Evolutionary conservation across 495 filamentous ascomycete genomes (phyloP).

Genomic region (Penicillium parvum): DNA sequence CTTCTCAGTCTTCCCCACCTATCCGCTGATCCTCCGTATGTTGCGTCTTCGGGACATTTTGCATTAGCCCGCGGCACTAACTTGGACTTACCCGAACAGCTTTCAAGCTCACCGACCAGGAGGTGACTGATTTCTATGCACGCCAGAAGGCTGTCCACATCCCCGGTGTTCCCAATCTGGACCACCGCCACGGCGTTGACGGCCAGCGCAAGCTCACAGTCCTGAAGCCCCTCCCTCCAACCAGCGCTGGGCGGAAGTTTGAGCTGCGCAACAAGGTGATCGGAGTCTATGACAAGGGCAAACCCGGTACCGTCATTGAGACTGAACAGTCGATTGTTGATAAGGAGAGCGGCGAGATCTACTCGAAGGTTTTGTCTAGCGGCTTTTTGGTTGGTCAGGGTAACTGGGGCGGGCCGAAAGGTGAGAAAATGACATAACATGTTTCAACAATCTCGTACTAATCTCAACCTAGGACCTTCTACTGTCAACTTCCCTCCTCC

Average conservation of each 20-base stretch:
- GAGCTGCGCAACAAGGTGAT: slow-evolving; percentile 76
- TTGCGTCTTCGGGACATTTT: neutral
- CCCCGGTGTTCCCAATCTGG: slow-evolving; percentile 73
- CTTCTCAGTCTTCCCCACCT: slow-evolving; percentile 83
- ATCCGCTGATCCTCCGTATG: slow-evolving; percentile 75
- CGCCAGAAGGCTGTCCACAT: slow-evolving; percentile 54
- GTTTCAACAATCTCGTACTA: neutral
- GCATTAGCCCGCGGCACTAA: slow-evolving; percentile 1
- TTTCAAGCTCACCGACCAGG: slow-evolving; percentile 73
- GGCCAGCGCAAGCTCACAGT: slow-evolving; percentile 79
- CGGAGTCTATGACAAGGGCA: slow-evolving; percentile 90
- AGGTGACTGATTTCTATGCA: slow-evolving; percentile 85
- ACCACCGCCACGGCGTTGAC: slow-evolving; percentile 70
- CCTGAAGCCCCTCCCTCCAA: slow-evolving; percentile 70
- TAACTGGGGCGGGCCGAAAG: slow-evolving; percentile 87
- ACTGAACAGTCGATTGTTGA: slow-evolving; percentile 76
- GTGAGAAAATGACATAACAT: slow-evolving; percentile 26
- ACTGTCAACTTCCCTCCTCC: slow-evolving; percentile 72
- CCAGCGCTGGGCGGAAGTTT: slow-evolving; percentile 66
- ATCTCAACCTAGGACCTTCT: slow-evolving; percentile 51
- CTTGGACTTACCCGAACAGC: slow-evolving; percentile 36
- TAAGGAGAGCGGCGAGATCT: slow-evolving; percentile 62
- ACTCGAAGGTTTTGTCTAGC: slow-evolving; percentile 60
- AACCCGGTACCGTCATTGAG: slow-evolving; percentile 76
- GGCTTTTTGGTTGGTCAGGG: slow-evolving; percentile 83